Base-by-base conservation (phyloP, 2,329 filamentous ascomycete species). In the Fusarium sp. region DNA sequence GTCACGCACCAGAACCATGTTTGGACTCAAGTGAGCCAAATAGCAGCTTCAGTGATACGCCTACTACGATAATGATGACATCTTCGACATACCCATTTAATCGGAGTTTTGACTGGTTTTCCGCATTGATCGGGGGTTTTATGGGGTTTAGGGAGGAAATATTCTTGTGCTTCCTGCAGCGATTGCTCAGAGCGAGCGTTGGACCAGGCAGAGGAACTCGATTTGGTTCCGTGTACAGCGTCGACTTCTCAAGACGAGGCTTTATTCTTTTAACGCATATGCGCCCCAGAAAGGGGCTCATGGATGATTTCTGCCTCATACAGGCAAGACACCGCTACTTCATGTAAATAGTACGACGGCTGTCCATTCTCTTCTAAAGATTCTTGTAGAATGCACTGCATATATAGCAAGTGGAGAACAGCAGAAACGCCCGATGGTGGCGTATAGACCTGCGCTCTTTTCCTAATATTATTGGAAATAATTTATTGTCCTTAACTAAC, bases 1-100 rank as follows among this genome's bases (percentile, higher is more conserved):
- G 82, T 94, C 92, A 29, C 89, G 91, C 68, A 90, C 91, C 51
- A 86, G 92, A 73, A 89, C 87, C 66, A 90, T 95, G 74, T 95
- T 95, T 80, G 86, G 90, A 67, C 74, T 78, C 47, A 84, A 83
- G 67, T 75, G 55, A 62, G 34, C 51, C 27, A 16, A 54, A 27
- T 22, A 49, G 45, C 48, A 56, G 43, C 48, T 62, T 64, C 38
- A 61, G 44, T 52, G 67, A 72, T 43, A 68, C 62, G 70, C 54
- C 60, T 67, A 71, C 59, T 67, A 58, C 76, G 74, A 76, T 74
- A 75, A 77, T 77, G 58, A 75, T 78, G 72, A 78, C 65, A 68
- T 74, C 69, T 75, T 70, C 65, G 71, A 73, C 73, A 73, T 78
- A 73, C 72, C 69, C 74, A 78, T 76, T 70, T 73, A 74, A 71